Percentiles rank a stretch among this genome's conserved stretches.
phyloP scores from a whole-genome alignment of 2,329 filamentous ascomycete species.

The Aspergillus vadensis region DNA sequence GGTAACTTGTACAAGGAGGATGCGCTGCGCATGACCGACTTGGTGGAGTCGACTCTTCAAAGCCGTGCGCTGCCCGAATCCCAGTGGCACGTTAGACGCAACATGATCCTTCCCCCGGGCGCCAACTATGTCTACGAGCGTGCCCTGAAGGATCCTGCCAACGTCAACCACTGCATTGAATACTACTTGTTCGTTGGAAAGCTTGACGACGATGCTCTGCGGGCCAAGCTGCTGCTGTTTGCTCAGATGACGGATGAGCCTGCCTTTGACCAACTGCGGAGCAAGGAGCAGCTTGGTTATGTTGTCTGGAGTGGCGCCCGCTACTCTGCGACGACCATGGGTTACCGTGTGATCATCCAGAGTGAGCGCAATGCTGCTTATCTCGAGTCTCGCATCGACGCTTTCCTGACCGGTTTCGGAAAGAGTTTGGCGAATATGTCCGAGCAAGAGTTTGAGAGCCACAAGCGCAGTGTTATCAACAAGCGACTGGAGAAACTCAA shows the following conservation, averaged over 20 bases:
- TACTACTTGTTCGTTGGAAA: constrained; percentile 73
- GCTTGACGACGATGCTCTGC: constrained; percentile 66
- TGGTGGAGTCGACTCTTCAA: constrained; percentile 76
- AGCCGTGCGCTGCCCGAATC: constrained; percentile 71
- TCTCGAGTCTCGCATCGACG: constrained; percentile 82
- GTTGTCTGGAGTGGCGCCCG: constrained; percentile 84
- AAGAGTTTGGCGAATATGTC: constrained; percentile 72
- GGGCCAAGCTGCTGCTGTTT: constrained; percentile 77
- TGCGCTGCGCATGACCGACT: constrained; percentile 77
- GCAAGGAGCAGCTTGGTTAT: constrained; percentile 96
- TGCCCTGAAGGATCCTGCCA: constrained; percentile 78
- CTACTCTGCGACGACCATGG: constrained; percentile 73
- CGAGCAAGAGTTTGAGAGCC: constrained; percentile 80
- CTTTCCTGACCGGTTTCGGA: constrained; percentile 72
- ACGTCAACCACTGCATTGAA: constrained; percentile 85
- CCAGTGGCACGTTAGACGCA: constrained; percentile 79
- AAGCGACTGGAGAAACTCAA: constrained; percentile 88
- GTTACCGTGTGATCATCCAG: constrained; percentile 88
- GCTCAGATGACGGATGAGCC: constrained; percentile 92
- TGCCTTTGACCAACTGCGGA: constrained; percentile 89
- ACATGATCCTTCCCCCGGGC: constrained; percentile 74
- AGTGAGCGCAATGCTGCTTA: constrained; percentile 84
- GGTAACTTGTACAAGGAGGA: constrained; percentile 96
- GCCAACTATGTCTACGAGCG: constrained; percentile 83
- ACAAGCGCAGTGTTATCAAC: constrained; percentile 86